These are phyloP conservation scores for Aspergillus tamarii DNA, from an alignment of 2,329 filamentous ascomycete genomes.

Conservation along the genomic window DNA sequence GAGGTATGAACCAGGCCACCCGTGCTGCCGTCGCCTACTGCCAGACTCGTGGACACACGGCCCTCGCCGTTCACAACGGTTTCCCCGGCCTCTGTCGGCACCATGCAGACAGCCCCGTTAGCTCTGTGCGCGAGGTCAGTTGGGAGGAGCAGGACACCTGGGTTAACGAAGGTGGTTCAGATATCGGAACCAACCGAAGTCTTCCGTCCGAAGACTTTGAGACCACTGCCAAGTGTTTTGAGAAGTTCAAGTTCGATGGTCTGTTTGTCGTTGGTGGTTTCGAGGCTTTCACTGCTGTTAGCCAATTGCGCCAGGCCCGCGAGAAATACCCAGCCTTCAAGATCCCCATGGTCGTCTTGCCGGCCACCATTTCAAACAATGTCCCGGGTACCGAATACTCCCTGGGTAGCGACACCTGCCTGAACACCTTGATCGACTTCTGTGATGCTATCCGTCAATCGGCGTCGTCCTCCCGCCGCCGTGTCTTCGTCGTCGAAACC, in stretches of 20 bases:
- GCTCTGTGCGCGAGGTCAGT: constrained; percentile 79
- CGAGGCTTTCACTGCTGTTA: constrained; percentile 89
- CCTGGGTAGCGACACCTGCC: constrained; percentile 90
- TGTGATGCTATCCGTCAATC: constrained; percentile 98
- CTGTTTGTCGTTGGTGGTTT: constrained; percentile 92
- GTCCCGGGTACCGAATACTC: constrained; percentile 97
- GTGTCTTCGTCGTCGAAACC: constrained; percentile 96
- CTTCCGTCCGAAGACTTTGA: constrained; percentile 85
- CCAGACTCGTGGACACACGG: constrained; percentile 84
- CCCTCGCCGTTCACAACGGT: constrained; percentile 91
- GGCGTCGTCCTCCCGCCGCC: constrained; percentile 84
- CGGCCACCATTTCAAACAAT: constrained; percentile 98
- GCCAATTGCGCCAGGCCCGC: constrained; percentile 79
- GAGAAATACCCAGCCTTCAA: constrained; percentile 79
- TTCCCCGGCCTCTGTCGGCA: constrained; percentile 92
- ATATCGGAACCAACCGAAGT: constrained; percentile 95
- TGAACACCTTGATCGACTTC: constrained; percentile 92
- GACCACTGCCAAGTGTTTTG: constrained; percentile 78
- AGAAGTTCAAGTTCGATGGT: constrained; percentile 84
- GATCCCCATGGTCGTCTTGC: constrained; percentile 87
- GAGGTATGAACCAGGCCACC: constrained; percentile 96
- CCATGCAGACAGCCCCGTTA: constrained; percentile 77
- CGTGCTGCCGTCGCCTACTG: constrained; percentile 92
- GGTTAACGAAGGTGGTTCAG: constrained; percentile 93
- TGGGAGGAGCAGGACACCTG: constrained; percentile 97